Evolutionary conservation across 1,139 yeast genomes (phyloP).

Genomic region (Hemisphaericaspora xylanilytica): DNA sequence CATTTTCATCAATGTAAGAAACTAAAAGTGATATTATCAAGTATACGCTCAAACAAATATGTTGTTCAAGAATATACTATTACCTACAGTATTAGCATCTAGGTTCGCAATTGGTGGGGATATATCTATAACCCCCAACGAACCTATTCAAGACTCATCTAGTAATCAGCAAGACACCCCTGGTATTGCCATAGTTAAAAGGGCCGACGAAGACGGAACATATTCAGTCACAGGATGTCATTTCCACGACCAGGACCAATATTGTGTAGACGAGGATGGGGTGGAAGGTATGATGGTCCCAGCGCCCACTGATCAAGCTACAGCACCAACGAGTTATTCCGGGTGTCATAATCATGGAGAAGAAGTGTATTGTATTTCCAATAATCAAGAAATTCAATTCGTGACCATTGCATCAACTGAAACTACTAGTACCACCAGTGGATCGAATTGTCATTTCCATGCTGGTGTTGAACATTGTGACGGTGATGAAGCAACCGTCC

Average conservation of each 20-base stretch:
- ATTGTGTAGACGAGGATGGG: conserved; percentile 27
- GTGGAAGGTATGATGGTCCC: conserved; percentile 30
- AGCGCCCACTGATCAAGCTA: conserved; percentile 20
- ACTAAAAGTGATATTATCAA: no score
- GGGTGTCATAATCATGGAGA: conserved; percentile 30
- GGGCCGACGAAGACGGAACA: conserved; percentile 10
- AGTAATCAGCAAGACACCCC: no score
- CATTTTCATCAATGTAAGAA: no score
- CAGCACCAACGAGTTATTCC: conserved; percentile 24
- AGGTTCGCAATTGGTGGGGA: no score
- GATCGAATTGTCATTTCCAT: conserved; percentile 34
- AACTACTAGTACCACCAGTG: conserved; percentile 8
- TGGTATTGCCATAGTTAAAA: no score
- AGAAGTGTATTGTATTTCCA: conserved; percentile 23
- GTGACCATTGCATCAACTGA: conserved; percentile 9
- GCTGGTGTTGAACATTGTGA: conserved; percentile 42
- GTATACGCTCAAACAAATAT: neutral
- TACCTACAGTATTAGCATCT: neutral
- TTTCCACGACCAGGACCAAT: conserved; percentile 24
- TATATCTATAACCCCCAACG: no score
- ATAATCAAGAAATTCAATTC: conserved; percentile 25
- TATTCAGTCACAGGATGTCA: conserved; percentile 27
- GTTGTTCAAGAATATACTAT: neutral
- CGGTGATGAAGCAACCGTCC: conserved; percentile 12
- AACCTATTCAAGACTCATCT: no score